These are phyloP conservation scores for Scheffersomyces insectosa DNA, from an alignment of 1,139 yeast genomes.

Conservation along the genomic window DNA sequence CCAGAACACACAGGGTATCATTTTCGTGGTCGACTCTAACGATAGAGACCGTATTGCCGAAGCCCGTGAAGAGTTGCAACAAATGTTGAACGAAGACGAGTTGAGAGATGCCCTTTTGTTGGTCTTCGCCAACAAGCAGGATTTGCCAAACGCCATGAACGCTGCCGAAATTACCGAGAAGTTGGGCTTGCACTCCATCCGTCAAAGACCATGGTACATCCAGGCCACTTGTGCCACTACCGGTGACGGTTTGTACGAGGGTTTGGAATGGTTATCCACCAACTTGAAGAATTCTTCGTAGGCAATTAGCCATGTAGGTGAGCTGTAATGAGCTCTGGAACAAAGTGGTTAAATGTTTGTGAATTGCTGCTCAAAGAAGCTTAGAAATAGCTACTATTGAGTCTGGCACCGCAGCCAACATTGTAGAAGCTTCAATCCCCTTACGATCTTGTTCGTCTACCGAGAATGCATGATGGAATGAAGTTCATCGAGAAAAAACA, in stretches of 20 bases:
- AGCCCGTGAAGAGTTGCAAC: constrained; percentile 91
- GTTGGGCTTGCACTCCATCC: constrained; percentile 78
- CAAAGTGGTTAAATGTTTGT: too few species aligned
- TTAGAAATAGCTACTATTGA: too few species aligned
- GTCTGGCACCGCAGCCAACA: too few species aligned
- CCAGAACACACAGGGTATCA: constrained; percentile 93
- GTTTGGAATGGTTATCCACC: constrained; percentile 86
- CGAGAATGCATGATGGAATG: too few species aligned
- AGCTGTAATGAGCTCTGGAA: too few species aligned
- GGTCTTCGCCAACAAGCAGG: constrained; percentile 92
- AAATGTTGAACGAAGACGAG: constrained; percentile 93
- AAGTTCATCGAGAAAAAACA: too few species aligned
- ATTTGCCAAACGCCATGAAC: constrained; percentile 88
- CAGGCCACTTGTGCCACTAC: constrained; percentile 89
- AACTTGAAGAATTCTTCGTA: constrained; percentile 68
- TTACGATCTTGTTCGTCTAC: too few species aligned
- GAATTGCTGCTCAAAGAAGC: too few species aligned
- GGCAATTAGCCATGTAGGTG: neutral
- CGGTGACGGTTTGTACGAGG: constrained; percentile 90
- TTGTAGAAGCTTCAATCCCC: too few species aligned
- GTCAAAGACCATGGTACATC: constrained; percentile 89
- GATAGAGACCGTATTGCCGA: constrained; percentile 93
- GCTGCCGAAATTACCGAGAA: constrained; percentile 88
- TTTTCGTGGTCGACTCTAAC: constrained; percentile 89
- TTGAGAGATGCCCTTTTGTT: constrained; percentile 86